These are phyloP conservation scores for Leccinum barrowsii DNA, from an alignment of 768 basidiomycete genomes.

Conservation along the genomic window DNA sequence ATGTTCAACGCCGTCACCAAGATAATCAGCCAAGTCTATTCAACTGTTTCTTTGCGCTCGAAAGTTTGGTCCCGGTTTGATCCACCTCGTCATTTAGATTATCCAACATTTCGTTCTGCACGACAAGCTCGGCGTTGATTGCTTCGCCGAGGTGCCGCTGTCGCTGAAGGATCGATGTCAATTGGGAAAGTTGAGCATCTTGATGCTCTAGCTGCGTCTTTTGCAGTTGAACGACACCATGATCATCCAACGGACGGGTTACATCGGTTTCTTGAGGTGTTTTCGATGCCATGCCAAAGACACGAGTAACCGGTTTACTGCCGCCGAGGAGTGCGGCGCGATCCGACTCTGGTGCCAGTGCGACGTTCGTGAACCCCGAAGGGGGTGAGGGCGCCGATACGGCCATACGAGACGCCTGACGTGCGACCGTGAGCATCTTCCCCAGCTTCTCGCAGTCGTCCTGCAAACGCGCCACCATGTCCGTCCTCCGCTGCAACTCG, in stretches of 20 bases:
- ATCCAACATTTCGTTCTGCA: slow-evolving; percentile 87
- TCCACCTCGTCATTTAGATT: slow-evolving; percentile 76
- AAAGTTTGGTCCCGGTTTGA: slow-evolving; percentile 70
- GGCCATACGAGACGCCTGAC: slow-evolving; percentile 44
- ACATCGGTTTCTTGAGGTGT: slow-evolving; percentile 75
- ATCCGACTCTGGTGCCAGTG: slow-evolving; percentile 48
- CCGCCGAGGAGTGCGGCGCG: slow-evolving; percentile 62
- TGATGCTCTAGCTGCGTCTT: slow-evolving; percentile 79
- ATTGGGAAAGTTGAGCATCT: slow-evolving; percentile 73
- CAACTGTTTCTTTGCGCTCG: slow-evolving; percentile 76
- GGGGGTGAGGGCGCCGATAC: slow-evolving; percentile 29
- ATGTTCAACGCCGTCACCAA: slow-evolving; percentile 1
- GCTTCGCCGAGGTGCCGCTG: slow-evolving; percentile 86
- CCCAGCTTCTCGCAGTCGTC: slow-evolving; percentile 89
- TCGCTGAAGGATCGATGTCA: slow-evolving; percentile 78
- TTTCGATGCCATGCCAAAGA: slow-evolving; percentile 65
- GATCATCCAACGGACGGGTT: slow-evolving; percentile 85
- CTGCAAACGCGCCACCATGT: slow-evolving; percentile 83
- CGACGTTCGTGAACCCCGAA: slow-evolving; percentile 24
- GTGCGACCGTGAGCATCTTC: slow-evolving; percentile 78
- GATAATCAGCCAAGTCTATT: slow-evolving; percentile 60
- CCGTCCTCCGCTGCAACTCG: slow-evolving; percentile 85
- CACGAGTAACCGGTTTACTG: slow-evolving; percentile 56
- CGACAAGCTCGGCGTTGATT: slow-evolving; percentile 75
- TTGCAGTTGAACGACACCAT: slow-evolving; percentile 77